These are phyloP conservation scores for Linnemannia hyalina DNA, from an alignment of 192 early-diverging fungal species.

Conservation along the genomic window DNA sequence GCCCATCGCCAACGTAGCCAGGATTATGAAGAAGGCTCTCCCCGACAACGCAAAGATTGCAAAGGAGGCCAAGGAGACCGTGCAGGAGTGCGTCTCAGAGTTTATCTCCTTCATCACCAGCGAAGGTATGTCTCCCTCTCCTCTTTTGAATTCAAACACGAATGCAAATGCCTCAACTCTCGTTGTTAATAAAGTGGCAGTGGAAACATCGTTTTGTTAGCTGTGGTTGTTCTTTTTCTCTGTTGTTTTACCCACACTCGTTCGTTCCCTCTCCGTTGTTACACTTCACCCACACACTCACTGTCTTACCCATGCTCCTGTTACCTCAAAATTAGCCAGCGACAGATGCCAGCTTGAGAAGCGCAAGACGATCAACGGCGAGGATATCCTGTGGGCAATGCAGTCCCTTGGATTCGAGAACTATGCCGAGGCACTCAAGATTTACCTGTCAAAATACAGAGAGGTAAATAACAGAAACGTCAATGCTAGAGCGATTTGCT, in stretches of 20 bases:
- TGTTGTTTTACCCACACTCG: background rate
- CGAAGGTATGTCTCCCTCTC: conserved; percentile 69
- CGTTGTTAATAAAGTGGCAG: background rate
- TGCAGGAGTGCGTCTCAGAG: conserved; percentile 98
- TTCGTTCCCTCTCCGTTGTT: background rate
- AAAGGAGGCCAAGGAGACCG: conserved; percentile 97
- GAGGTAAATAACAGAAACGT: conserved; percentile 71
- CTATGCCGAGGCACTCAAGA: conserved; percentile 91
- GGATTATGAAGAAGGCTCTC: conserved; percentile 97
- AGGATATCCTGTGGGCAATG: conserved; percentile 99
- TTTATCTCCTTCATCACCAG: conserved; percentile 99
- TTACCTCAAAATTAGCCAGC: conserved; percentile 68
- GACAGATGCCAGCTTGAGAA: conserved; percentile 96
- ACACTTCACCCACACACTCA: background rate
- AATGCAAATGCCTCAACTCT: too few species aligned
- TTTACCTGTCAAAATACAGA: conserved; percentile 91
- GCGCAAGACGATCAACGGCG: conserved; percentile 98
- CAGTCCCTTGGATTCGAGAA: conserved; percentile 98
- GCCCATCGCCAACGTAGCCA: conserved; percentile 95
- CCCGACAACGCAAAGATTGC: conserved; percentile 99
- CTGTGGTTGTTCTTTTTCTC: background rate
- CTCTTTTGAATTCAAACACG: background rate
- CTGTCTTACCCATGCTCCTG: background rate
- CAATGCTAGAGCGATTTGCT: background rate
- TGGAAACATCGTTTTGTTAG: background rate